Base-by-base conservation (phyloP, 805 yeast genomes). In the Candida fluviatilis region DNA sequence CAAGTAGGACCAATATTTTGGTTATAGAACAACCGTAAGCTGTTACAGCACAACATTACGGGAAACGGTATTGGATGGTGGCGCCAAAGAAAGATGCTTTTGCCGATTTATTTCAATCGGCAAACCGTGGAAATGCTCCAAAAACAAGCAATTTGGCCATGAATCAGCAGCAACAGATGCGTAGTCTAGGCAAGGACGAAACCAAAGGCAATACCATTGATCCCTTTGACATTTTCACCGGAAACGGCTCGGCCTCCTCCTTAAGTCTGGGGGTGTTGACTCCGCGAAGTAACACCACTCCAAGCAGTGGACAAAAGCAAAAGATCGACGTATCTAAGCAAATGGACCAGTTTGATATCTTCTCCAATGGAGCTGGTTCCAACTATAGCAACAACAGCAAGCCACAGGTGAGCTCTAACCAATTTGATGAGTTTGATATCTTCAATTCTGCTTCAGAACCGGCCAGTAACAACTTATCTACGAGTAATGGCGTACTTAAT, bases 61-160 rank as follows among this genome's bases (percentile, higher is more conserved):
- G n/a, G n/a, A n/a, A n/a, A n/a, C n/a, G n/a, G n/a, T 21, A 21
- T 21, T 21, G 15, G 29, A 12, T 7, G 29, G 13, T 26, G 55
- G 47, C 31, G 5, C 71, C 72, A 1, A 67, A 68, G 47, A 65
- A 65, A 43, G 74, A 68, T 52, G 72, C 68, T 4, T 68, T 68
- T 54, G 69, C 73, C 5, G 72, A 68, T 40, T 56, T 68, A 25
- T 68, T 68, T 43, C 66, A 51, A 45, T 49, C 60, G 17, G 68
- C 66, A 0, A 47, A 54, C 23, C 16, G 18, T 11, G 23, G 23
- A 10, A 31, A 19, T 19, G 16, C 14, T 7, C 25, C 34, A 8
- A 31, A 31, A 19, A 7, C 34, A 8, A 31, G 23, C n/a, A 31
- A 31, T 11, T 19, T 31, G 24, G 34, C 16, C 11, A 31, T 31